Evolutionary conservation across 148 eudicot species (phyloP), one percentile per base, ranked within the genome.

Genomic region (Persicaria tinctoria): DNA sequence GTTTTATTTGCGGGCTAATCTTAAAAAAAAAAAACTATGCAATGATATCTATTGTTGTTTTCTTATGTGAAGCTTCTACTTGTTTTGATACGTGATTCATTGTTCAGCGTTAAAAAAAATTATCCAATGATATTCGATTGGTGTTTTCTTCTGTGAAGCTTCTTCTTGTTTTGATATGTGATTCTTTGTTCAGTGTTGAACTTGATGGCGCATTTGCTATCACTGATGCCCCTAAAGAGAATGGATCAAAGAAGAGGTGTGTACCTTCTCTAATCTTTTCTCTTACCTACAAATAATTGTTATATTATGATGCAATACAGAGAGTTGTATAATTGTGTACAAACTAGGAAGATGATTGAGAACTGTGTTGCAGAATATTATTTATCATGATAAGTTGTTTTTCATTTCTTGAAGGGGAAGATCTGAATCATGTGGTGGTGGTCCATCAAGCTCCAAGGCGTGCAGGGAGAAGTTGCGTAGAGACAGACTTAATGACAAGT

Each of bases 381-480:
- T 46, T 8, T 6, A 70, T 70, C 13, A 0, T 46, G n/a, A 70
- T 46, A 8, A 45, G 23, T 48, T 5, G 9, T 20, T 74, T 7
- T 55, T 13, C 16, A 2, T 78, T 53, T 73, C 20, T 78, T 75
- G 17, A 83, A 91, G 97, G 83, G 80, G 82, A n/a, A 89, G 97
- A 82, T 74, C 93, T 51, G 97, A 92, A 76, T 79, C 86, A 0
- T 86, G 91, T 87, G 93, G 85, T 74, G 41, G 90, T 87, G 93
- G 11, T 38, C 76, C 87, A 55, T 83, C 92, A 46, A 82, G 88
- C 84, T 84, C 92, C 75, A 92, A 89, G 82, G 97, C 97, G 50
- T 88, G 94, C 80, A 81, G 94, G 84, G 97, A 92, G 86, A 92
- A 89, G 84, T 78, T 89, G 80, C 88, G 97, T 20, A 84, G 94